Evolutionary conservation across 148 eudicot species (phyloP), one percentile per base, ranked within the genome.

Genomic region (Amaranthus hypochondriacus): DNA sequence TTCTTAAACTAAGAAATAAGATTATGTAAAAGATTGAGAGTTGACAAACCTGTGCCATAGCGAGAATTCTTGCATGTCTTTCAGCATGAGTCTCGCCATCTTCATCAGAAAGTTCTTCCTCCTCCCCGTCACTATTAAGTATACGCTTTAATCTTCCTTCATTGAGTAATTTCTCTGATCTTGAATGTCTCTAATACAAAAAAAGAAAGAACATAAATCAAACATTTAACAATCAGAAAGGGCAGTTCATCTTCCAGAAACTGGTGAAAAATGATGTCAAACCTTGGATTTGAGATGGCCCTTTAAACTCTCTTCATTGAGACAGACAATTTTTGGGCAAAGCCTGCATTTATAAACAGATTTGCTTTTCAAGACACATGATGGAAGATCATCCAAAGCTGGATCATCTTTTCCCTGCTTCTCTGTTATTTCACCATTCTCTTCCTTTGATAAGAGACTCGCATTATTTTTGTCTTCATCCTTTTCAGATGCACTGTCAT

Each of bases 231-330:
- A 58, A 65, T 50, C 14, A 66, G 49, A 65, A 65, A 55, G n/a
- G 53, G 55, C 4, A 12, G 46, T 49, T 11, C 72, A 58, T 15
- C 50, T 21, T 70, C 44, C 15, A 5, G 49, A 54, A 48, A 10
- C 28, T 56, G 51, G 21, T 28, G 21, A 72, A 49, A 2, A 18
- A 68, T 70, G 50, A 12, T 46, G 43, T 9, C 68, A 75, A 81
- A 85, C 98, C 93, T 92, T 94, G 54, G 98, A 94, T 80, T 82
- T 84, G 6, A 94, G 89, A 83, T 94, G 98, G 73, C 89, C 73
- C 68, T 71, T 83, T 63, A 94, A 71, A 53, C 82, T 94, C 80
- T 90, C 92, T 71, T 87, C 96, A 62, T 96, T 81, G 81, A 94
- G 76, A 80, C 97, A 92, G 72, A 94, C 93, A 72, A 94, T 87